Evolutionary conservation across 2,329 filamentous ascomycete species (phyloP).

Genomic region (Trichoderma arundinaceum): DNA sequence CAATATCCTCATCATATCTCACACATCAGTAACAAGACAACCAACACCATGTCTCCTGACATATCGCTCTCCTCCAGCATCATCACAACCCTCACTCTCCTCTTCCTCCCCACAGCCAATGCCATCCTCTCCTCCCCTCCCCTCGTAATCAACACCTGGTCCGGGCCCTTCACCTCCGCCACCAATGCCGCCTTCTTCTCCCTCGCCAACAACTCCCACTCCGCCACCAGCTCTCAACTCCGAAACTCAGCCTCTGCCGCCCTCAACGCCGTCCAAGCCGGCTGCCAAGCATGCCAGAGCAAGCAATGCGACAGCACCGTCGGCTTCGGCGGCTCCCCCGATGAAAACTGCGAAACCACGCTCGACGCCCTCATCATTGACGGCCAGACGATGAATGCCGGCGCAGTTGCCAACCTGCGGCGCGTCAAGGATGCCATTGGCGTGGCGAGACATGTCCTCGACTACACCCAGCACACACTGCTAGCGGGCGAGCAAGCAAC

Average conservation of each 20-base stretch:
- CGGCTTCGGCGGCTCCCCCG: slow-evolving; percentile 60
- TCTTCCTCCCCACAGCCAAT: slow-evolving; percentile 12
- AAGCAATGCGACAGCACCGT: slow-evolving; percentile 61
- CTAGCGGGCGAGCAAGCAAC: slow-evolving; percentile 60
- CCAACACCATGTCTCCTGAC: slow-evolving; percentile 2
- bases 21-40: not conserved
- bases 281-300: slow-evolving; percentile 57
- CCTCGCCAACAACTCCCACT: slow-evolving; percentile 37
- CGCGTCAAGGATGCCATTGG: slow-evolving; percentile 55
- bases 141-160: slow-evolving; percentile 62
- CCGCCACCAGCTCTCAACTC: slow-evolving; percentile 30
- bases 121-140: slow-evolving; percentile 43
- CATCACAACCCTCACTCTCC: slow-evolving; percentile 32
- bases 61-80: not conserved
- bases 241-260: slow-evolving; percentile 42
- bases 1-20: not conserved
- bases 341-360: slow-evolving; percentile 62
- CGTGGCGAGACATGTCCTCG: slow-evolving; percentile 57
- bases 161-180: slow-evolving; percentile 56
- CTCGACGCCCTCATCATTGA: slow-evolving; percentile 66
- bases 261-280: slow-evolving; percentile 58
- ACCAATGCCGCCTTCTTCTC: slow-evolving; percentile 57
- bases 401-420: slow-evolving; percentile 58
- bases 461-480: slow-evolving; percentile 58
- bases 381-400: slow-evolving; percentile 57